A percentile compares a stretch with the other conserved stretches of the same genome.
These are phyloP conservation scores for Boletus edulis DNA, from an alignment of 768 basidiomycete species.

Conservation along the genomic window DNA sequence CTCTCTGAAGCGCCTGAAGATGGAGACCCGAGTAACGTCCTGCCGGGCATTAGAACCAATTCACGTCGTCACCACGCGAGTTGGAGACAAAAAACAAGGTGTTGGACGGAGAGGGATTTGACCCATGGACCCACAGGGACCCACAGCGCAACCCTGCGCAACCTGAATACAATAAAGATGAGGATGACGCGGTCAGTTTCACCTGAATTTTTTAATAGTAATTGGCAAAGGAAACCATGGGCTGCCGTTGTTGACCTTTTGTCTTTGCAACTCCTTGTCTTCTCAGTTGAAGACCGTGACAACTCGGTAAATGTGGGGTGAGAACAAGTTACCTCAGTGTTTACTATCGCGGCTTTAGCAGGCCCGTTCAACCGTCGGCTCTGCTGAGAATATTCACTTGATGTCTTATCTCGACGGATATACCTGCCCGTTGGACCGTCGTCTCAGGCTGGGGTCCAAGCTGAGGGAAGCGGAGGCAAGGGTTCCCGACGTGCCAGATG, in stretches of 20 bases:
- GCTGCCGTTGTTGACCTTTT: neutral
- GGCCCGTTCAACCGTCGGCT: no score
- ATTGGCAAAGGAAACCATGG: neutral
- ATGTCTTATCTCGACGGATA: no score
- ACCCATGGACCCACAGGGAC: slow-evolving; percentile 22
- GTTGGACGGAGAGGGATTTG: neutral
- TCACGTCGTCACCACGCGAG: slow-evolving; percentile 12
- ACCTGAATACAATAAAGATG: slow-evolving; percentile 17
- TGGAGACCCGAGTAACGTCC: neutral
- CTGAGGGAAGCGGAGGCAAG: no score
- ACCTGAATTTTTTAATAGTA: neutral
- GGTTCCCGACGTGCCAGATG: no score
- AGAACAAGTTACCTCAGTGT: neutral
- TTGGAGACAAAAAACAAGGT: slow-evolving; percentile 17
- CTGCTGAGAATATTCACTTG: no score
- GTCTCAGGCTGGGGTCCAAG: no score
- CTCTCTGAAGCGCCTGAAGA: neutral
- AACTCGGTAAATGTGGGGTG: neutral
- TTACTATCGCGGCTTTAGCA: neutral
- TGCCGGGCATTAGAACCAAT: neutral
- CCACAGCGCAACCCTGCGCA: slow-evolving; percentile 7
- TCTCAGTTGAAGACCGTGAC: neutral
- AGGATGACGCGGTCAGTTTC: neutral
- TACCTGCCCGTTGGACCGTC: no score
- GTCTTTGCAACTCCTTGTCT: slow-evolving; percentile 14